Base-by-base conservation (phyloP, 208 protist species). In the Acanthamoeba royreba region DNA sequence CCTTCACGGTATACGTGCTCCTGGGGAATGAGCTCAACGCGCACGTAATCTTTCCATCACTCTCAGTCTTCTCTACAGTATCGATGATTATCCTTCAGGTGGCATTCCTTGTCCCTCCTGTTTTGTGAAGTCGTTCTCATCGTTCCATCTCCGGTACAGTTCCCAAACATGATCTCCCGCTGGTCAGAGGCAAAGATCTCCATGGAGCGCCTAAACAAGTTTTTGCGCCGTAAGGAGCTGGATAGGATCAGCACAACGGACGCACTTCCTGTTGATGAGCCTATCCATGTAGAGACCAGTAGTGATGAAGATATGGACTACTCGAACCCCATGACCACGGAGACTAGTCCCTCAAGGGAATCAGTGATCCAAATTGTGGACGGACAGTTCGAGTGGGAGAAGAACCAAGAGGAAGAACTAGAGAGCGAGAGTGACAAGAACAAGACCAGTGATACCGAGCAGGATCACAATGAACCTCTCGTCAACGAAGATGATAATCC, bases 181-280 rank as follows among this genome's bases (percentile, higher is more conserved):
- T 45, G 93, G 4, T 87, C 93, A 49, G 94, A 94, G 47, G 63
- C 92, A 33, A 53, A 15, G 2, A 91, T 95, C 17, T 94, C 92
- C 31, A 46, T 94, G 55, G 31, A 77, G 22, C 92, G 94, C 87
- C 61, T 95, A 35, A 91, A 93, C 89, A 92, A 79, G 9, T 95
- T 95, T 74, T 40, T 95, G 19, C n/a, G 85, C 0, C 53, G n/a
- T 8, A 8, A 8, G 25, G 61, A 74, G 61, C 61, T 38, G 13
- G 49, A 55, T 19, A 55, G 19, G 49, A 9, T 55, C n/a, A n/a
- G n/a, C n/a, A n/a, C n/a, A n/a, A n/a, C n/a, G 49, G 49, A 25
- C 49, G 9, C 49, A 55, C 19, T 19, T 55, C 19, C 49, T 19
- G 49, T 19, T 55, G 49, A 55, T 19, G 49, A 55, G n/a, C n/a